Evolutionary conservation across 306 rosid species (phyloP).

Genomic region (Coriaria nepalensis): DNA sequence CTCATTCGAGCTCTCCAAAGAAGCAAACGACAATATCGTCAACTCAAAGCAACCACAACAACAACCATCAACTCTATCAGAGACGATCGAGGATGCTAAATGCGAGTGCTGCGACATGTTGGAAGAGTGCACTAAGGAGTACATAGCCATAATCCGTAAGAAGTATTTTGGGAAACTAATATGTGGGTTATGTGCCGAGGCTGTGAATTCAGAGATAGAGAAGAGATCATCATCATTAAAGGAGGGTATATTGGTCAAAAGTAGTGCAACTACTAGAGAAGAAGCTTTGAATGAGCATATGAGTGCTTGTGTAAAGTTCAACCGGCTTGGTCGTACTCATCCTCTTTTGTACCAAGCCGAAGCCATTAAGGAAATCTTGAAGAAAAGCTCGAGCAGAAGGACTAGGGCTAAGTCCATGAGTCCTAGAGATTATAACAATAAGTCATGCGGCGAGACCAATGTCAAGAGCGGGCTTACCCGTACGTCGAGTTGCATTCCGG

Average conservation of each 20-base stretch:
- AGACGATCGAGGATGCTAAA: conserved; percentile 28
- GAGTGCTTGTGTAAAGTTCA: conserved; percentile 41
- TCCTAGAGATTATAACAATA: conserved; percentile 15
- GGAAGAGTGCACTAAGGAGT: conserved; percentile 44
- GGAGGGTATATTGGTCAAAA: too few relatives aligned
- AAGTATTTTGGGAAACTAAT: conserved; percentile 35
- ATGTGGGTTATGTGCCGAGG: conserved; percentile 48
- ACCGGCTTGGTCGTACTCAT: conserved; percentile 26
- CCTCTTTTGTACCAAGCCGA: conserved; percentile 42
- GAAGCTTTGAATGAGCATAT: conserved; percentile 38
- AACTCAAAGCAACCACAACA: conserved; percentile 8
- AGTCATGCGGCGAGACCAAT: not conserved
- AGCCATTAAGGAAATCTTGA: conserved; percentile 39
- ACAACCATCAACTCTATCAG: conserved; percentile 11
- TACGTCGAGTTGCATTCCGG: conserved; percentile 39
- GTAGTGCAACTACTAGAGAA: conserved; percentile 30
- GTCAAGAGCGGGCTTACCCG: conserved; percentile 15
- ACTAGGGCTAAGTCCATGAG: conserved; percentile 19
- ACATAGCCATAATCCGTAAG: conserved; percentile 20
- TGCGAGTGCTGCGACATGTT: conserved; percentile 62
- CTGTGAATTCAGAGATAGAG: conserved; percentile 41
- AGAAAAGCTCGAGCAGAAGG: conserved; percentile 24
- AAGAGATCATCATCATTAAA: too few relatives aligned
- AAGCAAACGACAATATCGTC: not conserved
- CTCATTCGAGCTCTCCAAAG: conserved; percentile 15